Conservation (phyloP, 352 stramenopile species). For the Hyaloperonospora arabidopsidis region DNA sequence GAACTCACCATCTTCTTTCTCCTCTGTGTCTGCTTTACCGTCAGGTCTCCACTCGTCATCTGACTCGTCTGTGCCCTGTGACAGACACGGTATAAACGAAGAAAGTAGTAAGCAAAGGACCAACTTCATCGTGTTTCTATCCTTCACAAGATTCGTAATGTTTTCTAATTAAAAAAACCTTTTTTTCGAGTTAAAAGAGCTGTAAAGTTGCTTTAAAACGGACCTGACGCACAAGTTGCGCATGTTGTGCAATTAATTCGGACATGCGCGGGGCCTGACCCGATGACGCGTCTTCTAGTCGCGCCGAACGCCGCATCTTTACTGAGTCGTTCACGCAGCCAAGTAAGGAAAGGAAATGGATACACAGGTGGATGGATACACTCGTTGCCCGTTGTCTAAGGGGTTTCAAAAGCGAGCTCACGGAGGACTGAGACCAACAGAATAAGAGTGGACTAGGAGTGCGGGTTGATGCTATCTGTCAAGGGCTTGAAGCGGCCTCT, state of each 20-base stretch:
- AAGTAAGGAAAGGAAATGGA: slow-evolving; percentile 22
- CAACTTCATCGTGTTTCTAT: slow-evolving; percentile 4
- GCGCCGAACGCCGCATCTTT: slow-evolving; percentile 58
- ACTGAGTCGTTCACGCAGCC: slow-evolving; percentile 7
- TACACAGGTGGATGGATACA: slow-evolving; percentile 8
- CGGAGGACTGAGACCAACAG: slow-evolving; percentile 10
- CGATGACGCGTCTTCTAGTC: slow-evolving; percentile 38
- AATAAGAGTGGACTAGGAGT: slow-evolving; percentile 3
- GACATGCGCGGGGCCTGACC: slow-evolving; percentile 53
- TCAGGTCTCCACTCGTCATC: slow-evolving; percentile 40
- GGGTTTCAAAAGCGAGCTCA: slow-evolving; percentile 4
- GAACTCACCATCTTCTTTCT: slow-evolving; percentile 33
- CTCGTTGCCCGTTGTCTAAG: neutral
- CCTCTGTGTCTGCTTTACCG: slow-evolving; percentile 25
- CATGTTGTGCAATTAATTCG: slow-evolving; percentile 43
- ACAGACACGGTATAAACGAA: slow-evolving; percentile 5
- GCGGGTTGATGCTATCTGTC: slow-evolving; percentile 11
- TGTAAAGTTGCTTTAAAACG: slow-evolving; percentile 3
- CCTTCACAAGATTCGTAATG: neutral
- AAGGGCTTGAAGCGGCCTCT: neutral
- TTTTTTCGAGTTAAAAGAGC: neutral
- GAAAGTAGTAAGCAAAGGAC: slow-evolving; percentile 14
- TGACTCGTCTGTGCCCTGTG: slow-evolving; percentile 30
- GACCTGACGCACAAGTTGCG: slow-evolving; percentile 35
- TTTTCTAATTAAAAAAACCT: neutral